Evolutionary conservation across 73 alveolate species (phyloP).

Genomic region (Paramecium biaurelia): DNA sequence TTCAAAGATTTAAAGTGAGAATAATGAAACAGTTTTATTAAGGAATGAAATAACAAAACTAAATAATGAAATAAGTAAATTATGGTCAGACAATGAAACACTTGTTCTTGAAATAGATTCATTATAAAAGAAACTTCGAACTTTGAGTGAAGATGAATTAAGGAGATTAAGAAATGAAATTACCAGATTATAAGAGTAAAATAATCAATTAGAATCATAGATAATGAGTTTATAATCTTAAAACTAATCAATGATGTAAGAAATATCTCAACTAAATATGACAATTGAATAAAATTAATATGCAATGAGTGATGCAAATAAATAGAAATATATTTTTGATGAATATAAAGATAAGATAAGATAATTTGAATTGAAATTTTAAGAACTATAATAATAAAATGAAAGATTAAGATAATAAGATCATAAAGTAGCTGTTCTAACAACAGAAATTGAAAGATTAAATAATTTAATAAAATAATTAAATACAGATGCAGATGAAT

Average conservation of each 20-base stretch:
- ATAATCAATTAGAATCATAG: neutral
- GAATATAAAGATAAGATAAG: conserved; percentile 11
- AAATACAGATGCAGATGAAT: neutral
- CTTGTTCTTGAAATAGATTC: neutral
- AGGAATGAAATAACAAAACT: neutral
- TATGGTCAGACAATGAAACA: neutral
- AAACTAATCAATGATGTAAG: neutral
- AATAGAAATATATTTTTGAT: neutral
- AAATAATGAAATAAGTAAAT: neutral
- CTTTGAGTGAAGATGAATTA: neutral
- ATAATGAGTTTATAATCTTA: neutral
- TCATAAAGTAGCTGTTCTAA: conserved; percentile 26
- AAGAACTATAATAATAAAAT: neutral
- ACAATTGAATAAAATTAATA: neutral
- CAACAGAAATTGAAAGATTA: conserved; percentile 29
- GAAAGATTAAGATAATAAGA: conserved; percentile 19
- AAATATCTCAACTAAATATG: neutral
- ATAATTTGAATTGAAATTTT: neutral
- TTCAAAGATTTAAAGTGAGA: neutral
- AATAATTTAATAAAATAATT: neutral
- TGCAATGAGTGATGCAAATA: neutral
- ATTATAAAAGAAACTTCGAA: neutral
- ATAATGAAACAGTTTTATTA: neutral
- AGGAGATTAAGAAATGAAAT: neutral
- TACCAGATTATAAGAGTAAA: neutral